Evolutionary conservation across 2,329 filamentous ascomycete genomes (phyloP).

Genomic region (Trichoderma koningiopsis): DNA sequence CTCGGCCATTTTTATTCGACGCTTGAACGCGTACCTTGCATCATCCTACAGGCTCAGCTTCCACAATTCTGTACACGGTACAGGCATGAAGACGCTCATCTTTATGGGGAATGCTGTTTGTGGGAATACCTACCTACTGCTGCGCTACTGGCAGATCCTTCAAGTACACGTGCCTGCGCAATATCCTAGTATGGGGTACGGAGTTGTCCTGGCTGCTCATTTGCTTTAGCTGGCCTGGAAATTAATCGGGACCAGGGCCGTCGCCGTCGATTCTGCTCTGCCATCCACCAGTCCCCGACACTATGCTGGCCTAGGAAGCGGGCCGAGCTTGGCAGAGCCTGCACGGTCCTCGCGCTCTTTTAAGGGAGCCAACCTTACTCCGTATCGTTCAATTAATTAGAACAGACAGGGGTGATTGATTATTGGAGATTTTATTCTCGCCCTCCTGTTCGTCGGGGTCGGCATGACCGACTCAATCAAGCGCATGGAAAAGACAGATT

Average conservation of each 20-base stretch:
- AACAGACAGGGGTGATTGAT: neutral
- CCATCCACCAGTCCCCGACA: constrained; percentile 8
- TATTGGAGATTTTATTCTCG: neutral
- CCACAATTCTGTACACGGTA: neutral
- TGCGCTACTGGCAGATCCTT: constrained; percentile 1
- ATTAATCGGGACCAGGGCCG: constrained; percentile 23
- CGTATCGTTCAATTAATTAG: constrained; percentile 4
- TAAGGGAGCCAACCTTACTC: constrained; percentile 21
- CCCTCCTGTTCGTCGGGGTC: constrained; percentile 23
- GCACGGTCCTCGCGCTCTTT: constrained; percentile 17
- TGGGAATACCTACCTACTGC: neutral
- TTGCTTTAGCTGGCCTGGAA: constrained; percentile 24
- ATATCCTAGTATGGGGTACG: constrained; percentile 17
- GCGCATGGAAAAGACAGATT: neutral
- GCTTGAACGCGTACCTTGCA: constrained; percentile 13
- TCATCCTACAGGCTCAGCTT: constrained; percentile 2
- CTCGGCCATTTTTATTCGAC: constrained; percentile 4
- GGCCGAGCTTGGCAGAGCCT: constrained; percentile 23
- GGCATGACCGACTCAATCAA: constrained; percentile 18
- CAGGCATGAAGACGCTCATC: neutral
- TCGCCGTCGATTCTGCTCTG: constrained; percentile 16
- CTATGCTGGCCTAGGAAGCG: constrained; percentile 26
- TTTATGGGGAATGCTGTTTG: neutral
- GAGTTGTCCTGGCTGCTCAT: constrained; percentile 11
- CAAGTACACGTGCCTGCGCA: constrained; percentile 5